Conservation (phyloP, 805 yeast genomes). For the Hanseniaspora guilliermondii region DNA sequence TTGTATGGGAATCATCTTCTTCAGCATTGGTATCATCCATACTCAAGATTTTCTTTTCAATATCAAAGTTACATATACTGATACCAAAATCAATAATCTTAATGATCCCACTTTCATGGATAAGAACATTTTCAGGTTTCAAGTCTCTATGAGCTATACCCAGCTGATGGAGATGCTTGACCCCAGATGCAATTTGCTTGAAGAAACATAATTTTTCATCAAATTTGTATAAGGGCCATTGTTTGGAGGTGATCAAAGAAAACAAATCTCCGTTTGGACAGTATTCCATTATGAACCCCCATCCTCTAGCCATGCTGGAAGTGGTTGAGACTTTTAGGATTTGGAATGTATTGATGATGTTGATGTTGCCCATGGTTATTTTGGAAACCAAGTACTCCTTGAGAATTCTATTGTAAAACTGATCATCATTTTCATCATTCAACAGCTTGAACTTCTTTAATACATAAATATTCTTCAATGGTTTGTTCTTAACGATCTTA, state of each 20-base stretch:
- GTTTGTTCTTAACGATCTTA: slow-evolving; percentile 29
- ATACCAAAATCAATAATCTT: slow-evolving; percentile 71
- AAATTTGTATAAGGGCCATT: slow-evolving; percentile 44
- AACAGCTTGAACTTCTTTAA: slow-evolving; percentile 53
- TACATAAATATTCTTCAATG: slow-evolving; percentile 40
- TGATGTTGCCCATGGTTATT: slow-evolving; percentile 42
- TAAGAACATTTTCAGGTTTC: slow-evolving; percentile 59
- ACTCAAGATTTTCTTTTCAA: slow-evolving; percentile 43
- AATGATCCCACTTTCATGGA: slow-evolving; percentile 48
- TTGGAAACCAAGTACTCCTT: slow-evolving; percentile 55
- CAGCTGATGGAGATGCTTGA: slow-evolving; percentile 47
- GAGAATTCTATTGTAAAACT: slow-evolving; percentile 51
- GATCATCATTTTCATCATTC: slow-evolving; percentile 48
- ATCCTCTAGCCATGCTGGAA: slow-evolving; percentile 44
- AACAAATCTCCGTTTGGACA: slow-evolving; percentile 54
- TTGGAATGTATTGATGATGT: slow-evolving; percentile 45
- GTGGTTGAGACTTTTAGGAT: slow-evolving; percentile 47
- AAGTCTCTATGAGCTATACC: slow-evolving; percentile 64
- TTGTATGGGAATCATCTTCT: neutral
- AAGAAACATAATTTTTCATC: slow-evolving; percentile 52
- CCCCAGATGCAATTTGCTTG: slow-evolving; percentile 53
- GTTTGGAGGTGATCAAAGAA: slow-evolving; percentile 40
- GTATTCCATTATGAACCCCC: slow-evolving; percentile 64
- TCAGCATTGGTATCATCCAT: slow-evolving; percentile 20
- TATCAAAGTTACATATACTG: slow-evolving; percentile 31